phyloP scores from a whole-genome alignment of 192 early-diverging fungal species.

The Bifiguratus adelaidae region DNA sequence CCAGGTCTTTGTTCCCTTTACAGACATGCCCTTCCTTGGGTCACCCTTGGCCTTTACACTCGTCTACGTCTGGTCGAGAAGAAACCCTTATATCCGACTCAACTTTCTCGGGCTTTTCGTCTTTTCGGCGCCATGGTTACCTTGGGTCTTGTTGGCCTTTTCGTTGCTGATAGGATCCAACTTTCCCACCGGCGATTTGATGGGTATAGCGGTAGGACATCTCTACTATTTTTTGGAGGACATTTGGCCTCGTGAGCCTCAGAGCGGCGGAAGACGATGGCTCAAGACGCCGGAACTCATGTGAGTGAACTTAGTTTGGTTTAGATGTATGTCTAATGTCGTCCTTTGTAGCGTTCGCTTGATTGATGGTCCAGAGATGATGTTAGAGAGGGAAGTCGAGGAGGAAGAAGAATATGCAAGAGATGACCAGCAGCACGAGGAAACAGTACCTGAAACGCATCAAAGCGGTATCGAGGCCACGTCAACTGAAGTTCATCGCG shows the following conservation, averaged over 20 bases:
- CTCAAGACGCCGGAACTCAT: conserved; percentile 41
- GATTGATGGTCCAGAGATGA: no score
- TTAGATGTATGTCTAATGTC: no score
- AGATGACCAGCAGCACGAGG: no score
- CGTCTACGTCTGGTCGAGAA: conserved; percentile 95
- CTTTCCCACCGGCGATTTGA: conserved; percentile 69
- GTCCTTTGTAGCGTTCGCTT: no score
- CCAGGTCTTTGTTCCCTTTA: conserved; percentile 23
- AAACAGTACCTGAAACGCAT: no score
- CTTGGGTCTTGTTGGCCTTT: conserved; percentile 86
- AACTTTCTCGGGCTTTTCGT: conserved; percentile 89
- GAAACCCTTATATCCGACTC: conserved; percentile 82
- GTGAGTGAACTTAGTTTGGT: conserved; percentile 18
- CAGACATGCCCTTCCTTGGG: conserved; percentile 71
- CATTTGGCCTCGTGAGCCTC: conserved; percentile 71
- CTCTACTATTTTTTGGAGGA: conserved; percentile 93
- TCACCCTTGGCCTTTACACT: conserved; percentile 74
- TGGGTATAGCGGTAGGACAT: conserved; percentile 85
- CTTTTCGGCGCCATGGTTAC: conserved; percentile 84
- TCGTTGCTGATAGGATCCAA: conserved; percentile 66
- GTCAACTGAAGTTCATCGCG: no score
- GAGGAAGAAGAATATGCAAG: no score
- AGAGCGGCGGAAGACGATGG: conserved; percentile 42
- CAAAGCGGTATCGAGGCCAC: no score
- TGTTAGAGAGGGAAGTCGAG: no score